Conservation (phyloP, 306 rosid genomes). For the Vicia sativa region DNA sequence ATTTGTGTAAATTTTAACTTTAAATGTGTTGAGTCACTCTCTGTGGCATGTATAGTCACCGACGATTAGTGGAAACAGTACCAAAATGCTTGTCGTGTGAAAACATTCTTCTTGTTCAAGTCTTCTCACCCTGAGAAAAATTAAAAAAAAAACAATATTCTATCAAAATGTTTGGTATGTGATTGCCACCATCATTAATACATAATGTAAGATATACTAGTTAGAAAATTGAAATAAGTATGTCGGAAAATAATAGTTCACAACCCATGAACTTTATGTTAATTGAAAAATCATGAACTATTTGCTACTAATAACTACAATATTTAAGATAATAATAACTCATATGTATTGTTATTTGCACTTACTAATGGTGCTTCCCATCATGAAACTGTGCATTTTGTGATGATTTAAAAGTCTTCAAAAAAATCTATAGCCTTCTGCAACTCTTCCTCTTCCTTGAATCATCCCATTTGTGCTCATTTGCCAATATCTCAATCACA, state of each 20-base stretch:
- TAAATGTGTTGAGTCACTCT: neutral
- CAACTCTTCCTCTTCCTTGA: no score
- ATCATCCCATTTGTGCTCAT: no score
- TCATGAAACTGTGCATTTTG: no score
- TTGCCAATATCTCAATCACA: slow-evolving; percentile 75
- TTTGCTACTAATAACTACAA: no score
- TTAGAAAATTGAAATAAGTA: neutral
- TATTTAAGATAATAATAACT: neutral
- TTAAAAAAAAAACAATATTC: neutral
- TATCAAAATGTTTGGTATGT: neutral
- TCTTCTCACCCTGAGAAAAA: slow-evolving; percentile 38
- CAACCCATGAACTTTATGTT: neutral
- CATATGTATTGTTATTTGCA: neutral
- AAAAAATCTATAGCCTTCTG: no score
- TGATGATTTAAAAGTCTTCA: no score
- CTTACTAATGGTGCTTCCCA: slow-evolving; percentile 72
- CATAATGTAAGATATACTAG: neutral
- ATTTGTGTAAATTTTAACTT: slow-evolving; percentile 2
- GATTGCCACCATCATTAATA: neutral
- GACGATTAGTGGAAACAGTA: slow-evolving; percentile 23
- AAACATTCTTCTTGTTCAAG: slow-evolving; percentile 29
- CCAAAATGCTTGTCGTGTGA: neutral
- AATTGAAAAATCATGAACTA: neutral
- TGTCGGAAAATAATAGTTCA: neutral
- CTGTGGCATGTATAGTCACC: slow-evolving; percentile 6